Evolutionary conservation across 495 filamentous ascomycete species (phyloP), one percentile per base, ranked within the genome.

Genomic region (Daldinia caldariorum): DNA sequence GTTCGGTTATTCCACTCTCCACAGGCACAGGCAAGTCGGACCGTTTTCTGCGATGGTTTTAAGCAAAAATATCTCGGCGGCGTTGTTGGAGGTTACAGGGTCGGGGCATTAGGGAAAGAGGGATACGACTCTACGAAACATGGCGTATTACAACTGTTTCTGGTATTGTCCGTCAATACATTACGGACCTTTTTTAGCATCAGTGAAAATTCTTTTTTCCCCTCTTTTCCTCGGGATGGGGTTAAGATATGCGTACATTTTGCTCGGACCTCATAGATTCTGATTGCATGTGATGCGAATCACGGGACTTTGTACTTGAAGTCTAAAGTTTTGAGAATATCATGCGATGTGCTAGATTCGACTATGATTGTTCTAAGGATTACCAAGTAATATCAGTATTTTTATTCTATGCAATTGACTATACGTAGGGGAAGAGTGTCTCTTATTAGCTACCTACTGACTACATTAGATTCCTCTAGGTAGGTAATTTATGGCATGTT

Each of bases 231-330:
- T 43, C 26, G 35, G 29, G 51, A 57, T 26, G 35, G 61, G 31
- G 14, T 45, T 38, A 53, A 31, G 29, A 60, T 22, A 51, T 41
- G 41, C 58, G 41, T 62, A 32, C 26, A 18, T 54, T 7, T 45
- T 39, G 26, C 14, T 51, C 39, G 32, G 41, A 16, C 38, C 35
- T 57, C 45, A 63, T 72, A 72, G 70, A 72, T 50, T 50, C 38
- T 58, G 41, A 58, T 63, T 47, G 58, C 31, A 61, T 43, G 70
- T 72, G 70, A 61, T 72, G 65, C 57, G 32, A 72, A 72, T 69
- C 70, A 69, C 61, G 4, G 43, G 50, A 53, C 22, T 45, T 45
- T 41, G 37, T 4, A 39, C 6, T 20, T 18, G 9, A 34, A 18
- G 13, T 31, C 22, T 63, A 1, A 3, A 35, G 47, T 7, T 45